These are phyloP conservation scores for Russula griseocarnosa DNA, from an alignment of 768 basidiomycete species.

Conservation along the genomic window DNA sequence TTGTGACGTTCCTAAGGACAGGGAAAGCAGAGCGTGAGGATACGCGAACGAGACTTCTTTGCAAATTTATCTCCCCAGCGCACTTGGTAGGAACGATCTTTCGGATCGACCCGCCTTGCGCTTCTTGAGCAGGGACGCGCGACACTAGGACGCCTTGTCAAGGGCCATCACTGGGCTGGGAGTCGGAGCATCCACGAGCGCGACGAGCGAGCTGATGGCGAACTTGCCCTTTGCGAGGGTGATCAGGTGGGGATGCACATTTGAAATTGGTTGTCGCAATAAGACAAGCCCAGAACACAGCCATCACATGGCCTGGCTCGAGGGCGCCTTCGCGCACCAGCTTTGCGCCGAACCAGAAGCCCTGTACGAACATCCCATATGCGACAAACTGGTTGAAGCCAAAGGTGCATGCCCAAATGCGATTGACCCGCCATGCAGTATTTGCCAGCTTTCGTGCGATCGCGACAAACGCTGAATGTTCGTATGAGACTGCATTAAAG, in stretches of 20 bases:
- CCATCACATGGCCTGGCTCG: constrained; percentile 77
- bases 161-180: constrained; percentile 24
- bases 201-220: constrained; percentile 65
- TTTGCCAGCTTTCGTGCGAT: constrained; percentile 44
- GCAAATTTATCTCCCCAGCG: constrained; percentile 64
- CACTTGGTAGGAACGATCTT: constrained; percentile 65
- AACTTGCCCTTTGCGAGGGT: constrained; percentile 77
- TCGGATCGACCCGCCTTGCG: constrained; percentile 43
- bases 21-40: constrained; percentile 58
- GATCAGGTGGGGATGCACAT: constrained; percentile 77
- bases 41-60: constrained; percentile 65
- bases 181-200: constrained; percentile 48
- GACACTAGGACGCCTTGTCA: constrained; percentile 27
- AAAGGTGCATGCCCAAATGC: constrained; percentile 71
- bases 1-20: constrained; percentile 53
- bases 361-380: constrained; percentile 92
- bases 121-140: constrained; percentile 35
- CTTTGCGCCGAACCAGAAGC: constrained; percentile 92
- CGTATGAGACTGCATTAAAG: constrained; percentile 70
- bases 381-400: constrained; percentile 75
- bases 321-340: constrained; percentile 76
- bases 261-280: constrained; percentile 87
- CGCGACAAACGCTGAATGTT: constrained; percentile 46
- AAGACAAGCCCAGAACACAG: constrained; percentile 97
- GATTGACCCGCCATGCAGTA: constrained; percentile 52